phyloP scores from a whole-genome alignment of 441 rosid genomes.

The Gossypium laxum region DNA sequence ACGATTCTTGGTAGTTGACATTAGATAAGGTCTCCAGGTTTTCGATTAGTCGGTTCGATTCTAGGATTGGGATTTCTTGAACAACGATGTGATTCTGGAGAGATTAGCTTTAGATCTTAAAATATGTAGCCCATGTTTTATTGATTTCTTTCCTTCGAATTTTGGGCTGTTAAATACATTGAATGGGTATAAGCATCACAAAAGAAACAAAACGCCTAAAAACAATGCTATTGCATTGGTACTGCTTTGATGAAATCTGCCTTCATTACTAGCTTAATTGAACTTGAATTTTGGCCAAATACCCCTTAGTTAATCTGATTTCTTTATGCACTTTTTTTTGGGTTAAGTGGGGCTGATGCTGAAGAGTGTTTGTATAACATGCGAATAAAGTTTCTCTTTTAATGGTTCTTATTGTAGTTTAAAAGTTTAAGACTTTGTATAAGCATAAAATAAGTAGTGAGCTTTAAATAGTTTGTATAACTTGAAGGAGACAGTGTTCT shows the following conservation, averaged over 20 bases:
- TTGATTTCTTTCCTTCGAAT: neutral
- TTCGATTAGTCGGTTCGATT: neutral
- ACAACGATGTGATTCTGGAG: neutral
- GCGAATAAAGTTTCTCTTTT: neutral
- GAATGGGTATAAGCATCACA: neutral
- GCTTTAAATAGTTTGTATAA: neutral
- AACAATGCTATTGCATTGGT: neutral
- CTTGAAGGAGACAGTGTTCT: neutral
- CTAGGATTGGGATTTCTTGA: neutral
- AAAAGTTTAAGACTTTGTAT: neutral
- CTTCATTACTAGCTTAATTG: neutral
- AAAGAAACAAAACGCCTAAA: neutral
- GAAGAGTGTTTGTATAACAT: neutral
- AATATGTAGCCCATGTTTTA: neutral
- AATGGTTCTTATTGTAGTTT: neutral
- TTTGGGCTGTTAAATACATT: neutral
- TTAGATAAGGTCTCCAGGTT: neutral
- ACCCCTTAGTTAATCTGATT: neutral
- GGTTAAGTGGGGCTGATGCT: neutral
- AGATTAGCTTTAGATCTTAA: neutral
- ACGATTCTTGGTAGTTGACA: neutral
- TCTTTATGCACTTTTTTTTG: neutral
- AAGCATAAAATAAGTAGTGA: neutral
- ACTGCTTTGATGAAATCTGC: conserved; percentile 1
- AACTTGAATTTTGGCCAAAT: neutral